Percentiles rank a stretch among this genome's conserved stretches.
phyloP scores from a whole-genome alignment of 2,329 filamentous ascomycete genomes.

The Saccharata proteae region DNA sequence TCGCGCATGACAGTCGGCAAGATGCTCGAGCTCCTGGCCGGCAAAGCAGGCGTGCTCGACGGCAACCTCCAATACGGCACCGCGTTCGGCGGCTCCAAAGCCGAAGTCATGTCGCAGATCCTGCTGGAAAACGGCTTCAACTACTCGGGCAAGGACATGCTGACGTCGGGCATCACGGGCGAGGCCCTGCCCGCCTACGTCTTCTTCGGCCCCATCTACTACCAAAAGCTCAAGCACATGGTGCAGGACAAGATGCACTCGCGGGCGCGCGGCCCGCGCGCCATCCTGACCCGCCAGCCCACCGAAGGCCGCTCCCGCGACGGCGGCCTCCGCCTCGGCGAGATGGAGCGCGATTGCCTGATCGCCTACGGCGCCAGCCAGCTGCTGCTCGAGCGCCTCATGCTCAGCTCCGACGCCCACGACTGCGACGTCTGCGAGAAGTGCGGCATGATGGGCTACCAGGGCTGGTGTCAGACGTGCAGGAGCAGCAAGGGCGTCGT shows the following conservation, averaged over 20 bases:
- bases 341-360: constrained; percentile 98
- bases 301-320: constrained; percentile 90
- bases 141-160: constrained; percentile 94
- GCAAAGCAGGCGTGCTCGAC: constrained; percentile 80
- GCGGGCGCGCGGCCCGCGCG: constrained; percentile 75
- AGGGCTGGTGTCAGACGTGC: constrained; percentile 89
- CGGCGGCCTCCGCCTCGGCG: constrained; percentile 83
- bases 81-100: constrained; percentile 69
- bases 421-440: constrained; percentile 86
- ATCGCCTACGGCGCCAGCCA: constrained; percentile 95
- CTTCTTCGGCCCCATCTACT: constrained; percentile 98
- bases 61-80: constrained; percentile 85
- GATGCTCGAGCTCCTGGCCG: constrained; percentile 86
- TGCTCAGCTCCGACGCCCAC: constrained; percentile 86
- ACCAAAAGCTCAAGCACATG: constrained; percentile 99
- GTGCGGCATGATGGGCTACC: constrained; percentile 91
- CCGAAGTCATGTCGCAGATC: constrained; percentile 79
- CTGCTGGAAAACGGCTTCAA: constrained; percentile 83
- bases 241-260: constrained; percentile 99
- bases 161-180: constrained; percentile 89
- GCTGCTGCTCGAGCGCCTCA: constrained; percentile 79
- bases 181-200: constrained; percentile 91
- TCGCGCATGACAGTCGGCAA: constrained; percentile 99
- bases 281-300: constrained; percentile 86
- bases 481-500: constrained; percentile 73